Conservation (phyloP, 2,329 filamentous ascomycete species). For the Nothophoma quercina region DNA sequence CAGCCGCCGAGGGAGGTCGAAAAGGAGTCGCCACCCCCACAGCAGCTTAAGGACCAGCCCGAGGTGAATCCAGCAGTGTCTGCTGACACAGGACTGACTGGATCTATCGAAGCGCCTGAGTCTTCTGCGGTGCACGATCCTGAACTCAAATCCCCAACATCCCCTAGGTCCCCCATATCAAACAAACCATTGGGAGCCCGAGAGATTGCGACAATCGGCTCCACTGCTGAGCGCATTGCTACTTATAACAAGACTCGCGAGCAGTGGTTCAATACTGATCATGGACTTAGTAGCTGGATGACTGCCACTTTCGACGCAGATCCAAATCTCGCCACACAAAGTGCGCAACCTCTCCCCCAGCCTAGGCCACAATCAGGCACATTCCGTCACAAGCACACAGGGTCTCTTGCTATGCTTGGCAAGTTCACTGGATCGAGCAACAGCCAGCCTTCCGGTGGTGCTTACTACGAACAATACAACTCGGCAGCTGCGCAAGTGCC, state of each 20-base stretch:
- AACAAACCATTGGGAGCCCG: slow-evolving; percentile 66
- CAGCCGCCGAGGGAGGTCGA: slow-evolving; percentile 21
- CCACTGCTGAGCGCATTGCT: slow-evolving; percentile 71
- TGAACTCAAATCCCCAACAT: slow-evolving; percentile 25
- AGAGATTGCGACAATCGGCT: slow-evolving; percentile 77
- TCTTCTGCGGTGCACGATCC: slow-evolving; percentile 27
- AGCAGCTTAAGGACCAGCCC: slow-evolving; percentile 11
- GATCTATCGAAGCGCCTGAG: slow-evolving; percentile 18
- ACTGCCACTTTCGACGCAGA: slow-evolving; percentile 57
- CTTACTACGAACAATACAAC: slow-evolving; percentile 27
- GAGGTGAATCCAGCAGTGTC: slow-evolving; percentile 23
- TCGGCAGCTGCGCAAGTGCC: slow-evolving; percentile 39
- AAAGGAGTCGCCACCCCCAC: slow-evolving; percentile 15
- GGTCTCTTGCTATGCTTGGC: slow-evolving; percentile 48
- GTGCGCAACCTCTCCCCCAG: slow-evolving; percentile 19
- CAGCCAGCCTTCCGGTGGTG: slow-evolving; percentile 22
- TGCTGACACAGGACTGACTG: slow-evolving; percentile 14
- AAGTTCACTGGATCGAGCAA: slow-evolving; percentile 39
- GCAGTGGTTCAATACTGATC: slow-evolving; percentile 75
- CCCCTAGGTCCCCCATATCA: slow-evolving; percentile 27
- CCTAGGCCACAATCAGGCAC: slow-evolving; percentile 38
- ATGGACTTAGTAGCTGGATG: slow-evolving; percentile 73
- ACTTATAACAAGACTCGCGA: slow-evolving; percentile 76
- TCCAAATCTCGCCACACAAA: slow-evolving; percentile 58
- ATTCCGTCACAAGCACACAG: slow-evolving; percentile 45